Conservation (phyloP, 768 basidiomycete genomes). For the Calocera viscosa region DNA sequence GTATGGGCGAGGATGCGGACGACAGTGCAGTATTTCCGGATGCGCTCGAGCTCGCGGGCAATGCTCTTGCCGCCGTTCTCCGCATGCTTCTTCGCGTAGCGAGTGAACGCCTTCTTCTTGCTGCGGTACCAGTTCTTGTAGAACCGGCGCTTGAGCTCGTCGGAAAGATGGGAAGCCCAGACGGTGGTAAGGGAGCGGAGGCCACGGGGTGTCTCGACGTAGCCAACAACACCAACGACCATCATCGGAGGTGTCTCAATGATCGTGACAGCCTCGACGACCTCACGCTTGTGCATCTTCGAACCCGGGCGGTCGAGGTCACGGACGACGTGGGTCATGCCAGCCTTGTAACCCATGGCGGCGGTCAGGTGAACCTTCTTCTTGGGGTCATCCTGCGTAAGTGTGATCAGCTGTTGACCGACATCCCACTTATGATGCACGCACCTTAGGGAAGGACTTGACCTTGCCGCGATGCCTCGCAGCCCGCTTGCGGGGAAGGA, state of each 20-base stretch:
- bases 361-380: constrained; percentile 98
- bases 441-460: constrained; percentile 96
- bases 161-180: constrained; percentile 90
- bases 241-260: constrained; percentile 96
- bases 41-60: constrained; percentile 93
- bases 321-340: constrained; percentile 98
- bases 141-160: constrained; percentile 97
- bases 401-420: background rate
- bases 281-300: constrained; percentile 99
- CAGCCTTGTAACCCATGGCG: constrained; percentile 98
- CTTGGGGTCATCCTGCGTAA: constrained; percentile 87
- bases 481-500: constrained; percentile 90
- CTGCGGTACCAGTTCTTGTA: constrained; percentile 99
- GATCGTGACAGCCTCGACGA: constrained; percentile 94
- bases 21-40: constrained; percentile 99
- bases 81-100: constrained; percentile 98
- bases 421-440: constrained; percentile 19
- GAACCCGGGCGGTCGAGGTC: constrained; percentile 99
- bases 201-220: constrained; percentile 98
- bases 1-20: constrained; percentile 99
- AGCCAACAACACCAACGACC: constrained; percentile 94
- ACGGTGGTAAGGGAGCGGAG: constrained; percentile 97
- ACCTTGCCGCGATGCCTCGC: constrained; percentile 98
- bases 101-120: constrained; percentile 99
- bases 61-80: constrained; percentile 88